Base-by-base conservation (phyloP, 202 grass and related monocot species). In the Tripidium arundinaceum region DNA sequence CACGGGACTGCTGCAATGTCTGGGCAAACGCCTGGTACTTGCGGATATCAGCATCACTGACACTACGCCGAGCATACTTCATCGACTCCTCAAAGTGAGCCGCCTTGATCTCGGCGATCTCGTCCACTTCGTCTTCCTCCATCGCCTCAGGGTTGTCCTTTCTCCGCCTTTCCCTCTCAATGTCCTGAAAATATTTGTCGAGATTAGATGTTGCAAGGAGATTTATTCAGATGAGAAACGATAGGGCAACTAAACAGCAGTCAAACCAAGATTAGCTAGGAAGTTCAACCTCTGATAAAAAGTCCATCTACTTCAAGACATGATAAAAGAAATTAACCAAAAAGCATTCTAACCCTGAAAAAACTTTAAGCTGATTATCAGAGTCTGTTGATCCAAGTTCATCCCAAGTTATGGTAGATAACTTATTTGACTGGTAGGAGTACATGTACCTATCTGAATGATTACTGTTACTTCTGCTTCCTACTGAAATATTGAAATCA, bases 21-120 rank as follows among this genome's bases (percentile, higher is more conserved):
- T 97, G 94, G 0, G 91, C 94, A 6, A 94, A 97, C 3, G 93
- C 90, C 75, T 97, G 93, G 72, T 97, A 97, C 37, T 97, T 97
- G 19, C 90, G 74, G 19, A 97, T 93, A 49, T 93, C 93, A 0
- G 93, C 90, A 9, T 97, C 93, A 8, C 93, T 93, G 1, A 93
- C 91, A 66, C 94, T 97, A 13, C 94, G 77, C 4, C 94, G 86
- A 1, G 92, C 92, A 1, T 85, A 95, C 85, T 95, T 95, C 92
- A 96, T 96, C 0, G 93, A 96, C 76, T 96, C 93, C 75, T 96
- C 93, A 0, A 96, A 96, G 70, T 92, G 93, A 4, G 72, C 90
- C 4, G 93, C 85, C 54, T 84, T 96, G 57, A 96, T 96, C 73
- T 96, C 93, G 0, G 93, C 66, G 18, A 96, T 57, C 4, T 92